These are phyloP conservation scores for Chalaropsis thielavioides DNA, from an alignment of 2,329 filamentous ascomycete genomes.

Conservation along the genomic window DNA sequence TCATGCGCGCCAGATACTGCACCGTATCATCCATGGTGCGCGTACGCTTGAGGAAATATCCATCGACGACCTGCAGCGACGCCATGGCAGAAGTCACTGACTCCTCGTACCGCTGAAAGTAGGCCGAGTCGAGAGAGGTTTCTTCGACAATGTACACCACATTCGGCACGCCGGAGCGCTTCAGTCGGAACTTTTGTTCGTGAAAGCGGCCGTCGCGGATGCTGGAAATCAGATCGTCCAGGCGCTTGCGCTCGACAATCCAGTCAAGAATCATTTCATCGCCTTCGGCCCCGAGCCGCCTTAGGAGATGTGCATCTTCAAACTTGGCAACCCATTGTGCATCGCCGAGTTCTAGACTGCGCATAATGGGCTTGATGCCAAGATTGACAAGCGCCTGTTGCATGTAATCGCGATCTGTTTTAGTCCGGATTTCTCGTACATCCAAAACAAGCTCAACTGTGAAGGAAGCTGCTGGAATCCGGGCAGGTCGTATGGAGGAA, in stretches of 20 bases:
- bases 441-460: conserved; percentile 61
- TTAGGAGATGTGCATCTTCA: conserved; percentile 42
- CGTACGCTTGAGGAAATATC: conserved; percentile 66
- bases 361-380: conserved; percentile 50
- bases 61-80: conserved; percentile 62
- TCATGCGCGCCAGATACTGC: conserved; percentile 59
- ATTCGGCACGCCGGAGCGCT: conserved; percentile 57
- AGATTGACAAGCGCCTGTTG: conserved; percentile 54
- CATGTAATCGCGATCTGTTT: conserved; percentile 63
- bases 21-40: conserved; percentile 65
- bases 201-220: conserved; percentile 73
- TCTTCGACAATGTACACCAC: conserved; percentile 70
- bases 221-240: conserved; percentile 65
- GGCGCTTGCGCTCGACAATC: conserved; percentile 66
- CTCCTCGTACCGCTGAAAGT: conserved; percentile 45
- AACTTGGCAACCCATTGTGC: conserved; percentile 67
- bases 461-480: conserved; percentile 50
- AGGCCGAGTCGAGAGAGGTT: conserved; percentile 43
- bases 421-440: conserved; percentile 57
- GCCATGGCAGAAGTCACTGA: conserved; percentile 59
- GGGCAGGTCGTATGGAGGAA: conserved; percentile 43
- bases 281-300: conserved; percentile 43
- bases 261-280: conserved; percentile 64
- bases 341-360: conserved; percentile 58
- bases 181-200: conserved; percentile 70